phyloP scores from a whole-genome alignment of 108 stramenopile genomes.

The Craspedostauros australis region DNA sequence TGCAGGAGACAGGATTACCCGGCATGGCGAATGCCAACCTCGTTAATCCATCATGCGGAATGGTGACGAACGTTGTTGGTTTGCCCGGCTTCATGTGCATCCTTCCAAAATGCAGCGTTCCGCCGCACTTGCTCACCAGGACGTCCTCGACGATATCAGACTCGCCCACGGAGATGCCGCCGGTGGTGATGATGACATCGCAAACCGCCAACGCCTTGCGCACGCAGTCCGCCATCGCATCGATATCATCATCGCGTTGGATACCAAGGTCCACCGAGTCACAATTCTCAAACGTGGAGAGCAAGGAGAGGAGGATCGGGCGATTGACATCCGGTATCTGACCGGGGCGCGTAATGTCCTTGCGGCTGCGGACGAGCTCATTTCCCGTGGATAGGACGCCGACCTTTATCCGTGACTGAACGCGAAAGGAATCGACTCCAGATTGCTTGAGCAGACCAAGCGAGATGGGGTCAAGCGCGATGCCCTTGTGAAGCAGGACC shows the following conservation, averaged over 20 bases:
- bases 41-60: constrained; percentile 27
- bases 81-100: constrained; percentile 97
- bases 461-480: constrained; percentile 51
- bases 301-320: constrained; percentile 61
- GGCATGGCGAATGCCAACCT: constrained; percentile 74
- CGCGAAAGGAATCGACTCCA: constrained; percentile 28
- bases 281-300: constrained; percentile 29
- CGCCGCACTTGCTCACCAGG: constrained; percentile 46
- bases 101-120: constrained; percentile 81
- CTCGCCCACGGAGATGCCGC: constrained; percentile 89
- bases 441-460: constrained; percentile 61
- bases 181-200: constrained; percentile 90
- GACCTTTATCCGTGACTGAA: constrained; percentile 32
- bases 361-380: constrained; percentile 34
- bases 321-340: constrained; percentile 92
- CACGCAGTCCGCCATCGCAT: constrained; percentile 26
- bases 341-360: constrained; percentile 8
- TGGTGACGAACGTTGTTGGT: constrained; percentile 89
- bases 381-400: constrained; percentile 90
- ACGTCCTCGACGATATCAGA: constrained; percentile 72
- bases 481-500: constrained; percentile 44
- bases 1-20: constrained; percentile 93
- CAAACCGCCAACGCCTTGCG: constrained; percentile 29
- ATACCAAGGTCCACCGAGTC: constrained; percentile 80
- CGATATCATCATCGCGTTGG: constrained; percentile 57